Evolutionary conservation across 2,329 filamentous ascomycete genomes (phyloP).

Genomic region (Aspergillus fumigatiaffinis): DNA sequence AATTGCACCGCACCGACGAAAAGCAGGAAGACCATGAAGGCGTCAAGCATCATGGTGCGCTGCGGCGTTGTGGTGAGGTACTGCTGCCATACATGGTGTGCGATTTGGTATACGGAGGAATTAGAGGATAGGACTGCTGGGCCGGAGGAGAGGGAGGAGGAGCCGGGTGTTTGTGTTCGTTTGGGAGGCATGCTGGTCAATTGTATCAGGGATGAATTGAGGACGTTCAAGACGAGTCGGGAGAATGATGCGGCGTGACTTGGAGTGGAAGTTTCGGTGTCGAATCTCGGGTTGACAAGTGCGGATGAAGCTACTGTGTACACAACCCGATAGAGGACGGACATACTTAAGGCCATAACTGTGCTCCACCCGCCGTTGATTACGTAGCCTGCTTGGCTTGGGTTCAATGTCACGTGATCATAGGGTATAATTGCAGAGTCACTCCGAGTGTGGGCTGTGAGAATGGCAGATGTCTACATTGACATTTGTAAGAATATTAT

Average conservation of each 20-base stretch:
- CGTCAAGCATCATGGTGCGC: conserved; percentile 86
- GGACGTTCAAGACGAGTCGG: not conserved
- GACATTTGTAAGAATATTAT: not conserved
- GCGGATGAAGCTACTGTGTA: conserved; percentile 14
- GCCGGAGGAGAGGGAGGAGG: conserved; percentile 29
- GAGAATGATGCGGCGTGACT: not conserved
- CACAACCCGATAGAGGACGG: not conserved
- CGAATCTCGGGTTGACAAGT: not conserved
- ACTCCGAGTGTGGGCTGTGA: no score
- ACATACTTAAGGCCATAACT: not conserved
- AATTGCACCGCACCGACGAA: conserved; percentile 88
- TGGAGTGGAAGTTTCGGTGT: not conserved
- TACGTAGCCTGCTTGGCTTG: not conserved
- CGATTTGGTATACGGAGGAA: conserved; percentile 53
- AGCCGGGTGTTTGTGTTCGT: conserved; percentile 19
- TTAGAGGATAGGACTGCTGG: conserved; percentile 36
- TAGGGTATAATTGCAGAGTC: no score
- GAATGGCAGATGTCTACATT: not conserved
- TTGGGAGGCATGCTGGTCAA: conserved; percentile 18
- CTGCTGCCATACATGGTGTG: conserved; percentile 67
- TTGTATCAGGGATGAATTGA: not conserved
- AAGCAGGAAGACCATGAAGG: conserved; percentile 84
- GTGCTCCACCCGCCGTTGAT: not conserved
- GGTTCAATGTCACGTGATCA: not conserved
- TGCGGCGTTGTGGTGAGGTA: conserved; percentile 81